Percentiles rank a stretch among this genome's conserved stretches.
phyloP scores from a whole-genome alignment of 768 basidiomycete species.

The Tylopilus felleus region DNA sequence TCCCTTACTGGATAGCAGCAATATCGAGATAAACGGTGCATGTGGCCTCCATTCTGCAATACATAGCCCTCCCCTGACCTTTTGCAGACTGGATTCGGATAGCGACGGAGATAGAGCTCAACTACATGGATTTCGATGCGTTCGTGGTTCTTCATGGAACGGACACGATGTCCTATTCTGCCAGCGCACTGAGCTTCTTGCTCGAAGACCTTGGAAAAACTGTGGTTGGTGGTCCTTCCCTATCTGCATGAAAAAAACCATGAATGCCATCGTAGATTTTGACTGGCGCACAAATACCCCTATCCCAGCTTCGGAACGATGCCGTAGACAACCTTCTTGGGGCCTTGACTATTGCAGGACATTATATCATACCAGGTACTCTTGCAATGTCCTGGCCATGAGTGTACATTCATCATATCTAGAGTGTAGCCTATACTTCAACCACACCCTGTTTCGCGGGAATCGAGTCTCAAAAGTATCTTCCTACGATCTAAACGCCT shows the following conservation, averaged over 20 bases:
- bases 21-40: conserved; percentile 77
- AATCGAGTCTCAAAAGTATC: conserved; percentile 82
- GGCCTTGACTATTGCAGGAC: conserved; percentile 83
- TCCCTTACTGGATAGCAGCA: conserved; percentile 84
- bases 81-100: conserved; percentile 83
- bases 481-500: conserved; percentile 80
- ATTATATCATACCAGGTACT: conserved; percentile 86
- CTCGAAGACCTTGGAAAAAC: conserved; percentile 93
- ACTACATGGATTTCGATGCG: conserved; percentile 82
- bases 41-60: not conserved
- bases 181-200: conserved; percentile 86
- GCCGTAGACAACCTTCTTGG: conserved; percentile 92
- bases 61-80: conserved; percentile 1
- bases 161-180: conserved; percentile 88
- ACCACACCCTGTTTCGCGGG: conserved; percentile 82
- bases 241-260: not conserved
- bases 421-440: conserved; percentile 90
- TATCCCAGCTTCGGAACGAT: conserved; percentile 90
- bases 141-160: conserved; percentile 91
- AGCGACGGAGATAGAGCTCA: conserved; percentile 89
- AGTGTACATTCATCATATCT: conserved; percentile 1
- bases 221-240: conserved; percentile 53
- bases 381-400: not conserved
- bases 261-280: conserved; percentile 55
- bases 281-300: conserved; percentile 91